A percentile compares a stretch with the other conserved stretches of the same genome.
Conservation (phyloP, 306 rosid genomes). For the Lathyrus oleraceus region DNA sequence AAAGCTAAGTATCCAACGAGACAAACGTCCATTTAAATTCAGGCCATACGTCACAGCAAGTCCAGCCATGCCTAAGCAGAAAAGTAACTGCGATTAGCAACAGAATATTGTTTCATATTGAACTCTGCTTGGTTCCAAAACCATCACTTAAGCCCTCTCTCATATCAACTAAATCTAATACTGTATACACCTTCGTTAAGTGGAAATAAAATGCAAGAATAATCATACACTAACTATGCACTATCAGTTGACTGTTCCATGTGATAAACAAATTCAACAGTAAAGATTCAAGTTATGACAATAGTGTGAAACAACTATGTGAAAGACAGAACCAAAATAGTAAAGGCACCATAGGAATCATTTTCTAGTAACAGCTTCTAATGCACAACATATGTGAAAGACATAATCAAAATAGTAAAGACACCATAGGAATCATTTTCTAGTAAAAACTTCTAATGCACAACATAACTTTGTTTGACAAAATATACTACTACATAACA, state of each 20-base stretch:
- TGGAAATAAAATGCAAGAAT: slow-evolving; percentile 22
- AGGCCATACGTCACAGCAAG: slow-evolving; percentile 93
- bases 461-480: not conserved
- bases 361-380: too few species aligned
- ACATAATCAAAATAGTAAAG: slow-evolving; percentile 13
- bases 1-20: slow-evolving; percentile 96
- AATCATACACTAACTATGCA: not conserved
- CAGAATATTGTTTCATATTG: slow-evolving; percentile 6
- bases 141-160: slow-evolving; percentile 14
- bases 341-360: too few species aligned
- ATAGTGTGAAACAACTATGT: not conserved
- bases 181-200: slow-evolving; percentile 17
- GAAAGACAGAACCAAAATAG: too few species aligned
- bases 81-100: slow-evolving; percentile 36
- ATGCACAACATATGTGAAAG: not conserved
- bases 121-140: slow-evolving; percentile 20
- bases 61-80: slow-evolving; percentile 86
- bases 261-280: not conserved
- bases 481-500: slow-evolving; percentile 9
- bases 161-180: slow-evolving; percentile 22
- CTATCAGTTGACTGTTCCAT: not conserved
- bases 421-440: not conserved
- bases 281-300: slow-evolving; percentile 3
- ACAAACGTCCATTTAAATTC: slow-evolving; percentile 79
- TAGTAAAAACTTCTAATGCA: not conserved